These are phyloP conservation scores for Ophiostoma montium DNA, from an alignment of 2,329 filamentous ascomycete species.

Conservation along the genomic window DNA sequence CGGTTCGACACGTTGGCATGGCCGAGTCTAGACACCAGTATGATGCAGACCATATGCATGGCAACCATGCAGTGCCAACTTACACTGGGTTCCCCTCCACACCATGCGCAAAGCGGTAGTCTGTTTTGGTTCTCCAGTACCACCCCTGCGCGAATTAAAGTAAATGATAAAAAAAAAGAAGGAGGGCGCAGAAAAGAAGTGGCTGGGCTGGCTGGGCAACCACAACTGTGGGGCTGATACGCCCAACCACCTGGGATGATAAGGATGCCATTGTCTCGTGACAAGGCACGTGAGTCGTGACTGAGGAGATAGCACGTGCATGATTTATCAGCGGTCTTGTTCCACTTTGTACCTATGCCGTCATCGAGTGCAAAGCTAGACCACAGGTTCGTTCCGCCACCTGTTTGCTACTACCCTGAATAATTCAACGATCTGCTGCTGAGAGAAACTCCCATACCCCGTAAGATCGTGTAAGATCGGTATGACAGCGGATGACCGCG, in stretches of 20 bases:
- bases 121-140: slow-evolving; percentile 7
- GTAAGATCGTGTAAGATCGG: too few relatives aligned
- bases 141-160: background rate
- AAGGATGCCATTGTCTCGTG: background rate
- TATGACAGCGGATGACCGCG: too few relatives aligned
- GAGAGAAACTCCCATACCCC: too few relatives aligned
- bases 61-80: slow-evolving; percentile 1
- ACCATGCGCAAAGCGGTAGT: slow-evolving; percentile 1
- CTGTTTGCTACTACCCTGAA: too few relatives aligned
- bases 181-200: background rate
- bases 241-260: background rate
- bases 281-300: background rate
- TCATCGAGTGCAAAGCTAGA: too few relatives aligned
- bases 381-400: too few relatives aligned
- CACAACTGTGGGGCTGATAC: background rate
- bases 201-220: slow-evolving; percentile 8
- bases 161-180: background rate
- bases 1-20: background rate
- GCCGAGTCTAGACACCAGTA: background rate
- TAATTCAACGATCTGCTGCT: too few relatives aligned
- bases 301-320: background rate
- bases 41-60: background rate
- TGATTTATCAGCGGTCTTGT: too few relatives aligned
- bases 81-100: background rate
- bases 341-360: too few relatives aligned